Percentiles rank a stretch among this genome's conserved stretches.
These are phyloP conservation scores for Leccinum pellstonianum DNA, from an alignment of 768 basidiomycete genomes.

Conservation along the genomic window DNA sequence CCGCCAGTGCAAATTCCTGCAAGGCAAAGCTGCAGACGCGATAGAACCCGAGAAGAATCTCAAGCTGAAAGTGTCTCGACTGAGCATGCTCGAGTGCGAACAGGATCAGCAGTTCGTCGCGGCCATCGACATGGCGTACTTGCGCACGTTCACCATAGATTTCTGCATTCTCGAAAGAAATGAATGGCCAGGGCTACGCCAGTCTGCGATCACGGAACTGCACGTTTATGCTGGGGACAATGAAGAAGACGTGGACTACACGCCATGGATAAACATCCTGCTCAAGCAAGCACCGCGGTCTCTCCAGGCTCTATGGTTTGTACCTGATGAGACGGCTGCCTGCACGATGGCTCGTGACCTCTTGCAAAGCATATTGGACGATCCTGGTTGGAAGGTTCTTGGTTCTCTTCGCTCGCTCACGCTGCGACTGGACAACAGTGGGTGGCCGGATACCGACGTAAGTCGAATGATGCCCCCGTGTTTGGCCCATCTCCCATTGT, in stretches of 20 bases:
- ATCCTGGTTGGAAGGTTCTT: not conserved
- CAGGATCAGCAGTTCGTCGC: not conserved
- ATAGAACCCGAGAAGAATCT: not conserved
- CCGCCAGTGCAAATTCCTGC: not conserved
- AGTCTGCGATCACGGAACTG: not conserved
- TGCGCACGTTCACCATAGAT: not conserved
- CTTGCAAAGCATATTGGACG: not conserved
- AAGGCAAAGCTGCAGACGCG: not conserved
- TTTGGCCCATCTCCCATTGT: too few relatives aligned
- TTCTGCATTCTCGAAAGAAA: not conserved
- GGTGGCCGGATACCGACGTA: not conserved
- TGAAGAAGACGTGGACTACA: not conserved
- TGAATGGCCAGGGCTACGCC: not conserved
- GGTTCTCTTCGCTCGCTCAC: not conserved
- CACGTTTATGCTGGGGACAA: not conserved
- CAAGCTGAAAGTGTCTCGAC: not conserved
- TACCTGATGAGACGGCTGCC: not conserved
- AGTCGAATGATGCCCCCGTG: not conserved
- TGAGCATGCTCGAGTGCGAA: not conserved
- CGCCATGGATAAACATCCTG: not conserved
- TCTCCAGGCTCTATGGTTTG: not conserved
- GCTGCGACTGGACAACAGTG: not conserved
- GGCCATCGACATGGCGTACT: not conserved
- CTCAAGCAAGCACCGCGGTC: not conserved
- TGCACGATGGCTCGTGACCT: not conserved